phyloP scores from a whole-genome alignment of 208 protist genomes.

The Trypanosoma scelopori region DNA sequence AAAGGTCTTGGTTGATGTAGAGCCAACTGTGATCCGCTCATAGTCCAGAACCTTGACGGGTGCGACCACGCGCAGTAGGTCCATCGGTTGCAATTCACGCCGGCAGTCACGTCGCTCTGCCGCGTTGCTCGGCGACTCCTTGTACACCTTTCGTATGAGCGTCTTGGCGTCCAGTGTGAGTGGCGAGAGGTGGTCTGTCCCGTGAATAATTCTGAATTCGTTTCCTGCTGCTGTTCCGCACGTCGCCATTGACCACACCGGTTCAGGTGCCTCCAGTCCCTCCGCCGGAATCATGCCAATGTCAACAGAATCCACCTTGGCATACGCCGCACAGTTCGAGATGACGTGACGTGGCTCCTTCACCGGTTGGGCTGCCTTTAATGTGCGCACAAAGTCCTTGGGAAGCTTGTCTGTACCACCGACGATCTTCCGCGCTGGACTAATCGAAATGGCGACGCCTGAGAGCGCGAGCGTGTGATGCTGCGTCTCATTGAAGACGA shows the following conservation, averaged over 20 bases:
- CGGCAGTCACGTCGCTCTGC: slow-evolving; percentile 92
- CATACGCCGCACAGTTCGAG: neutral
- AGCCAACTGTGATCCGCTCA: slow-evolving; percentile 86
- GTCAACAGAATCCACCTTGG: slow-evolving; percentile 46
- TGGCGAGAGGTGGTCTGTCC: slow-evolving; percentile 45
- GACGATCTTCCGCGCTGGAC: slow-evolving; percentile 19
- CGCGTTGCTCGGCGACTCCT: slow-evolving; percentile 63
- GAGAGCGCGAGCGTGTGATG: slow-evolving; percentile 46
- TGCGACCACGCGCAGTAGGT: slow-evolving; percentile 74
- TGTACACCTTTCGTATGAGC: slow-evolving; percentile 85
- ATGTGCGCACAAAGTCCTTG: slow-evolving; percentile 53
- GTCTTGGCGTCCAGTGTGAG: slow-evolving; percentile 73
- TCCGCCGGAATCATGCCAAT: slow-evolving; percentile 86
- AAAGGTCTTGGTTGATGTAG: slow-evolving; percentile 73
- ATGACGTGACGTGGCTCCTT: slow-evolving; percentile 1
- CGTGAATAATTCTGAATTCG: slow-evolving; percentile 17
- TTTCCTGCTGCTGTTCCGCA: slow-evolving; percentile 24
- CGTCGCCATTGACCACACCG: slow-evolving; percentile 20
- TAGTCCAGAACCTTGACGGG: slow-evolving; percentile 90
- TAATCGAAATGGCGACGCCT: slow-evolving; percentile 46
- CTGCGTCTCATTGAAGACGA: slow-evolving; percentile 78
- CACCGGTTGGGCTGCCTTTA: slow-evolving; percentile 12
- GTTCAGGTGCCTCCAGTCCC: slow-evolving; percentile 66
- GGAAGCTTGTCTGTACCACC: slow-evolving; percentile 51
- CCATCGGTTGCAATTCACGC: slow-evolving; percentile 82